phyloP scores from a whole-genome alignment of 192 early-diverging fungal species.

The Coemansia sp. region DNA sequence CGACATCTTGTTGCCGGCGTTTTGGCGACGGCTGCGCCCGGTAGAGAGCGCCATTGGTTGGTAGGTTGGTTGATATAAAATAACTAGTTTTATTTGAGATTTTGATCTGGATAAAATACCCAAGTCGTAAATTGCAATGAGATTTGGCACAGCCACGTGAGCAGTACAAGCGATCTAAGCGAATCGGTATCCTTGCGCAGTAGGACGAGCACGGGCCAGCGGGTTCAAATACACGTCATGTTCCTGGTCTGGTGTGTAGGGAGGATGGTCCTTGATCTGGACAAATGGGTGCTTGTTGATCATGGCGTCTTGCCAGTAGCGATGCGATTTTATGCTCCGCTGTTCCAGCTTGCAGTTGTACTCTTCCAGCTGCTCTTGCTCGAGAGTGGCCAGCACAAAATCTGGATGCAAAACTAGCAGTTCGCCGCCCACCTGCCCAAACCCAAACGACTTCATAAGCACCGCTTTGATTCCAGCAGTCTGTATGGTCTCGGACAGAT shows the following conservation, averaged over 20 bases:
- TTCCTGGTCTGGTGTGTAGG: conserved; percentile 10
- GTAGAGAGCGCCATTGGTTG: background rate
- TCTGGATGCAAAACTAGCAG: conserved; percentile 82
- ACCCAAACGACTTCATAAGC: conserved; percentile 86
- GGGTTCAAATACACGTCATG: conserved; percentile 16
- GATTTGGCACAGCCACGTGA: no score
- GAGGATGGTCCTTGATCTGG: conserved; percentile 17
- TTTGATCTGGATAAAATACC: background rate
- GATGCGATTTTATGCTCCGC: conserved; percentile 5
- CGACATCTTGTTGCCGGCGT: conserved; percentile 49
- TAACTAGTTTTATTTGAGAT: background rate
- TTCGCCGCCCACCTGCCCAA: conserved; percentile 91
- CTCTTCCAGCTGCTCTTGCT: conserved; percentile 61
- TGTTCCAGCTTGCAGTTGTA: conserved; percentile 13
- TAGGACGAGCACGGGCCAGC: background rate
- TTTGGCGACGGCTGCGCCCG: conserved; percentile 34
- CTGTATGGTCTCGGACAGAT: conserved; percentile 69
- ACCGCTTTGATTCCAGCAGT: conserved; percentile 89
- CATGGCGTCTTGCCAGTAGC: conserved; percentile 33
- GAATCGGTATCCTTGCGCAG: no score
- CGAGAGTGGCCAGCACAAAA: conserved; percentile 75
- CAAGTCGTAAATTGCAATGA: background rate
- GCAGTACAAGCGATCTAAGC: no score
- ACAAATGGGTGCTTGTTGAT: conserved; percentile 34
- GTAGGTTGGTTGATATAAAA: background rate